These are phyloP conservation scores for Eutrema salsugineum DNA, from an alignment of 441 rosid species.

Conservation along the genomic window DNA sequence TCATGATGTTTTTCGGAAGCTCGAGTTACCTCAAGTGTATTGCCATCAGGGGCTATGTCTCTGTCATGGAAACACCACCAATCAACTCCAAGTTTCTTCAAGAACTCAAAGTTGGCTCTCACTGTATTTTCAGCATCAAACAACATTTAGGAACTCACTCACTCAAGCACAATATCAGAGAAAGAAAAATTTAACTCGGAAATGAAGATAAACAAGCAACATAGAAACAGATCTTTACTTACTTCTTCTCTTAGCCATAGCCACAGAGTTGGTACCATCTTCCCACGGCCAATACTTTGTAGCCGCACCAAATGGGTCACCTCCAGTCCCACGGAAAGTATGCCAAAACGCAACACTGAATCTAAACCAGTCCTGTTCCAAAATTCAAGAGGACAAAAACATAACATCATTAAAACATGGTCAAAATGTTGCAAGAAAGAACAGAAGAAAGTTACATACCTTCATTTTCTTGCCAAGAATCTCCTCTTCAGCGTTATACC, in stretches of 20 bases:
- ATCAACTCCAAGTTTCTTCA: conserved; percentile 91
- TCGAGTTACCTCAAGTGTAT: conserved; percentile 61
- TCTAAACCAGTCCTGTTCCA: conserved; percentile 88
- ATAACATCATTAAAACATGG: background rate
- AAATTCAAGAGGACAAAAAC: background rate
- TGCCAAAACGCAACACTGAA: conserved; percentile 99
- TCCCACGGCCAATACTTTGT: conserved; percentile 98
- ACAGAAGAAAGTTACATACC: conserved; percentile 45
- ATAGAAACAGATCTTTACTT: conserved; percentile 20
- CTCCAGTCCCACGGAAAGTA: conserved; percentile 92
- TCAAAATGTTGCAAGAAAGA: background rate
- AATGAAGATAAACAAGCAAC: background rate
- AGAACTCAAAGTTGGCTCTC: conserved; percentile 97
- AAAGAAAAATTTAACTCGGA: background rate
- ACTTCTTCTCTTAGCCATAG: conserved; percentile 98
- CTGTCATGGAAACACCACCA: conserved; percentile 98
- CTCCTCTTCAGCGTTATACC: conserved; percentile 89
- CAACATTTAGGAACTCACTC: background rate
- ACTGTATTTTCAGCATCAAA: conserved; percentile 40
- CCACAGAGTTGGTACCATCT: conserved; percentile 89
- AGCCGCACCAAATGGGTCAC: conserved; percentile 83
- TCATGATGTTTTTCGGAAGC: background rate
- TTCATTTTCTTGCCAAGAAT: conserved; percentile 98
- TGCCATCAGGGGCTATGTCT: conserved; percentile 90
- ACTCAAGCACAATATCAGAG: background rate